A percentile compares a stretch with the other conserved stretches of the same genome.
phyloP scores from a whole-genome alignment of 352 stramenopile genomes.

The Phytophthora tentaculata region DNA sequence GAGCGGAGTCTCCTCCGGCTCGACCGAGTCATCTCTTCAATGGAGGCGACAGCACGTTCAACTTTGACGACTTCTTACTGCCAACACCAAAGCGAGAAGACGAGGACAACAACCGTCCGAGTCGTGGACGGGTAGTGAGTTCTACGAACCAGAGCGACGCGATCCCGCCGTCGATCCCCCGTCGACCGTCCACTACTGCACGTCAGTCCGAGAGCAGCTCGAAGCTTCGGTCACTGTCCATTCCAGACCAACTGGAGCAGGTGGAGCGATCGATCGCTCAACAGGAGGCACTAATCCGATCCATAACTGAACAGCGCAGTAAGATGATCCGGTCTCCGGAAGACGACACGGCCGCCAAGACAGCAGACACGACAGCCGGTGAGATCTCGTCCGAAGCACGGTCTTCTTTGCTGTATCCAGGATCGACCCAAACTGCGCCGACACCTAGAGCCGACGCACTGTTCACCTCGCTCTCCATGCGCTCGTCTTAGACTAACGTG shows the following conservation, averaged over 20 bases:
- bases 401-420: constrained; percentile 37
- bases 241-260: constrained; percentile 55
- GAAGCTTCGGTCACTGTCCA: constrained; percentile 52
- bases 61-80: constrained; percentile 56
- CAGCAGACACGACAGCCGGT: constrained; percentile 36
- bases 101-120: constrained; percentile 8
- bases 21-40: constrained; percentile 35
- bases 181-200: constrained; percentile 35
- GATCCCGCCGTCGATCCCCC: constrained; percentile 26
- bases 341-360: constrained; percentile 34
- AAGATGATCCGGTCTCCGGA: constrained; percentile 45
- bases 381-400: constrained; percentile 41
- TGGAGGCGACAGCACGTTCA: constrained; percentile 41
- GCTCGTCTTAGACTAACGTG: constrained; percentile 36
- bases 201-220: constrained; percentile 34
- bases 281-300: constrained; percentile 65
- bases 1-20: constrained; percentile 37
- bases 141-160: constrained; percentile 39
- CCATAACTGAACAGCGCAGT: constrained; percentile 59
- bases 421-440: constrained; percentile 42
- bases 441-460: constrained; percentile 35
- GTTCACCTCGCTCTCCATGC: constrained; percentile 40
- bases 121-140: constrained; percentile 31
- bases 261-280: constrained; percentile 72
- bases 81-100: constrained; percentile 37